Percentiles rank a stretch among this genome's conserved stretches.
phyloP scores from a whole-genome alignment of 805 yeast genomes.

The Jamesozyma gamospora region DNA sequence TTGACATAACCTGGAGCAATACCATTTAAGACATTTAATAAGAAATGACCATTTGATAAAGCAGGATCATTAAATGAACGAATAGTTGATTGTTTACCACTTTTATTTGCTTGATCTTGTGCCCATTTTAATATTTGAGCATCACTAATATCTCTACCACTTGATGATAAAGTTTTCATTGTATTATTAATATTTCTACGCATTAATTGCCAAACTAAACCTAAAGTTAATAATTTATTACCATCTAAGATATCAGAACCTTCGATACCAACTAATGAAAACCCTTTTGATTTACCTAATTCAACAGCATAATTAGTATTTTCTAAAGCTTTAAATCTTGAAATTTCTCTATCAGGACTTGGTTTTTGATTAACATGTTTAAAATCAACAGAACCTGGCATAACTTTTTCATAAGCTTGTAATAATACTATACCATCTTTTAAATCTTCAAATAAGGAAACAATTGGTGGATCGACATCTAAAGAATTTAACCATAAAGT shows the following conservation, averaged over 20 bases:
- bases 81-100: slow-evolving; percentile 63
- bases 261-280: slow-evolving; percentile 94
- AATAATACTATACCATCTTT: slow-evolving; percentile 83
- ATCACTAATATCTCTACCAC: slow-evolving; percentile 72
- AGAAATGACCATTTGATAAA: slow-evolving; percentile 66
- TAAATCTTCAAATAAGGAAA: slow-evolving; percentile 83
- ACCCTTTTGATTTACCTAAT: slow-evolving; percentile 82
- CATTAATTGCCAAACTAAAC: slow-evolving; percentile 97
- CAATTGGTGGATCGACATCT: slow-evolving; percentile 93
- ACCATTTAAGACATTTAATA: slow-evolving; percentile 85
- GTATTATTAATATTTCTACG: slow-evolving; percentile 88
- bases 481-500: slow-evolving; percentile 94
- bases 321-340: slow-evolving; percentile 90
- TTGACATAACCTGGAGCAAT: slow-evolving; percentile 96
- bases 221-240: slow-evolving; percentile 76
- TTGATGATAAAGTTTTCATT: slow-evolving; percentile 56
- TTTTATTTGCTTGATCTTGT: slow-evolving; percentile 70
- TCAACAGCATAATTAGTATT: slow-evolving; percentile 98
- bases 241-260: slow-evolving; percentile 97
- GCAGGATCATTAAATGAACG: slow-evolving; percentile 82
- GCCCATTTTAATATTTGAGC: slow-evolving; percentile 91
- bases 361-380: slow-evolving; percentile 80
- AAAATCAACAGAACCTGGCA: slow-evolving; percentile 81
- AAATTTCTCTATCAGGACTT: slow-evolving; percentile 59
- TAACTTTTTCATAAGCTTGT: slow-evolving; percentile 91